Conservation (phyloP, 257 asterid genomes). For the Thymus mandschuricus region DNA sequence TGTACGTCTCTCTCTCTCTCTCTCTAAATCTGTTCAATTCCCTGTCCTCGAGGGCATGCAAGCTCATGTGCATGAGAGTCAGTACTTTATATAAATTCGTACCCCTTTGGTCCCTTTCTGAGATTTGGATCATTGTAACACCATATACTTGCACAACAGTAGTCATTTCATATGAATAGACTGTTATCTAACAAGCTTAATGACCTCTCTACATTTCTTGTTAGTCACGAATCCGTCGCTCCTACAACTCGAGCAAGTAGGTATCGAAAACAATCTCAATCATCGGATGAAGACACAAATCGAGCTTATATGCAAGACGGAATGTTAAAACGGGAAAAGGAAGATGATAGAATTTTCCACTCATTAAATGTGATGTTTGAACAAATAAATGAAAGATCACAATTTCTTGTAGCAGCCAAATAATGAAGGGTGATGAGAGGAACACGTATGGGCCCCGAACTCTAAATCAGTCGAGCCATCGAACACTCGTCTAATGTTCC, state of each 20-base stretch:
- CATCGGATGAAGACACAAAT: not conserved
- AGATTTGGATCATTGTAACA: slow-evolving; percentile 8
- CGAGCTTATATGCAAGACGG: not conserved
- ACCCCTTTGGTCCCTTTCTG: slow-evolving; percentile 18
- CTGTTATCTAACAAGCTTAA: not conserved
- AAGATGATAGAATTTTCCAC: not conserved
- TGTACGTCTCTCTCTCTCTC: not conserved
- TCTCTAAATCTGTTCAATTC: slow-evolving; percentile 16
- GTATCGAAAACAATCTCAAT: not conserved
- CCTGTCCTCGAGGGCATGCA: slow-evolving; percentile 44
- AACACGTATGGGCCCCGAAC: slow-evolving; percentile 34
- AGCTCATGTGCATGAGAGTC: not conserved
- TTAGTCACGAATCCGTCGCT: not conserved
- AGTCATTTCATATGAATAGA: not conserved
- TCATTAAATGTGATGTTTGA: slow-evolving; percentile 24
- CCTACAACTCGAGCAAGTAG: not conserved
- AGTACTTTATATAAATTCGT: slow-evolving; percentile 10
- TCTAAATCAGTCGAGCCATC: slow-evolving; percentile 7
- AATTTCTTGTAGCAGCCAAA: slow-evolving; percentile 6
- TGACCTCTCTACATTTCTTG: not conserved
- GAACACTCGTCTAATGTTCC: slow-evolving; percentile 29
- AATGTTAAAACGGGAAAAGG: not conserved
- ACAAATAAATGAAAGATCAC: slow-evolving; percentile 8
- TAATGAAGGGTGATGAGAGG: slow-evolving; percentile 13
- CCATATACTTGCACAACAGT: not conserved